Conservation (phyloP, 2,329 filamentous ascomycete species). For the Paracoccidioides lutzii region DNA sequence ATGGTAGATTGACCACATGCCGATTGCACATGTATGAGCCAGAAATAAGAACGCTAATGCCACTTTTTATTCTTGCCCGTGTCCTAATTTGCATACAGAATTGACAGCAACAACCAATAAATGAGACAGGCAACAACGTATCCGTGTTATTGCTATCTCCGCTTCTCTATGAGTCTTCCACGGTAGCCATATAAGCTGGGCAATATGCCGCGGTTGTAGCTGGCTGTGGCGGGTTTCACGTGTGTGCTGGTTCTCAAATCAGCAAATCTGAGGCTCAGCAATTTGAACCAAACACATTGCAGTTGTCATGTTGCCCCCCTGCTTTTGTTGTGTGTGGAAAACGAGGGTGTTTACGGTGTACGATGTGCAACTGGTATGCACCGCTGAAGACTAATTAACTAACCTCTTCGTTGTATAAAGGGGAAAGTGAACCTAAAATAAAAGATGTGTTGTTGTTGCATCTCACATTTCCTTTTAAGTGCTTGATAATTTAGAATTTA, state of each 20-base stretch:
- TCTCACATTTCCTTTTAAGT: no score
- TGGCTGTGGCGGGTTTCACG: background rate
- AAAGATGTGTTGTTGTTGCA: no score
- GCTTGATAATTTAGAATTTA: no score
- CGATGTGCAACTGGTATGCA: background rate
- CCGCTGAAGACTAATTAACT: background rate
- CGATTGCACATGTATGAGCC: background rate
- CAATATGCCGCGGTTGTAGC: no score
- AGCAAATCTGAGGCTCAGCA: background rate
- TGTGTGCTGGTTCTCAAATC: background rate
- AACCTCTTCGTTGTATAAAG: no score
- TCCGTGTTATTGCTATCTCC: background rate
- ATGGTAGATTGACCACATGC: background rate
- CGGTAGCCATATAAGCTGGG: no score
- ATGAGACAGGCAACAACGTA: background rate
- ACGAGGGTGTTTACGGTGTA: no score
- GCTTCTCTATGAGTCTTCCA: no score
- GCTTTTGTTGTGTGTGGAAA: background rate
- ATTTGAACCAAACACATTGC: no score
- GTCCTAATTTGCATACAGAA: background rate
- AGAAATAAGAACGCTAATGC: background rate
- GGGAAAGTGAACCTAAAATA: no score
- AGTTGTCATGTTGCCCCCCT: background rate
- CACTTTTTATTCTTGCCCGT: background rate
- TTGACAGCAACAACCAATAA: background rate